Evolutionary conservation across 139 green algal genomes (phyloP), one percentile per base, ranked within the genome.

Genomic region (Picochlorum costavermella): DNA sequence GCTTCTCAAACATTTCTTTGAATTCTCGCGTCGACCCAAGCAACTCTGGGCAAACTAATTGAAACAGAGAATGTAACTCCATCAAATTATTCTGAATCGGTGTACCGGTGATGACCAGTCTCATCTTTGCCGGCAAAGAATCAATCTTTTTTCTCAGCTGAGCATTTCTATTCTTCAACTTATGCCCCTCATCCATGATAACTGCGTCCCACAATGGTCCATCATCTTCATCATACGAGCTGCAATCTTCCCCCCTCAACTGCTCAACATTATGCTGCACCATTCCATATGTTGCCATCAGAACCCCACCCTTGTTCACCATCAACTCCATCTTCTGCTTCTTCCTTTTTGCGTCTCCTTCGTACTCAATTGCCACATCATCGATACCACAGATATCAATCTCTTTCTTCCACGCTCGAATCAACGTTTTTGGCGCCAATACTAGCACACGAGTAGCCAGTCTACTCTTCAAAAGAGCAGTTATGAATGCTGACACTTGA

Each of bases 211-310:
- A 98, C 2, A 71, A 56, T 6, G 71, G 57, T 17, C 70, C 50
- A 5, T 83, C 61, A 29, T 84, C 74, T 4, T 70, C 67, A 33
- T 81, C 79, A 56, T 80, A 64, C 6, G 64, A 58, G 3, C 33
- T 40, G 11, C 33, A 40, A 6, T 68, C 55, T n/a, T 68, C 56
- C 20, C 8, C 8, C 1, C 49, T 60, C 59, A 95, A 81, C 53
- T 53, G 37, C 12, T 63, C 67, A 0, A 75, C 62, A 65, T 97
- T 95, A 80, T 94, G 81, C 67, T 78, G 71, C 56, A 96, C 75
- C 68, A 69, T 69, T 45, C 89, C 90, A 67, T 97, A 97, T 3
- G 91, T 96, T 5, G 89, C 95, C 49, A 97, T 72, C 56, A 97
- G 69, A 17, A 98, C 77, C 31, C 86, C 83, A 6, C 77, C 61